These are phyloP conservation scores for Ophiobolus disseminans DNA, from an alignment of 2,329 filamentous ascomycete species.

Conservation along the genomic window DNA sequence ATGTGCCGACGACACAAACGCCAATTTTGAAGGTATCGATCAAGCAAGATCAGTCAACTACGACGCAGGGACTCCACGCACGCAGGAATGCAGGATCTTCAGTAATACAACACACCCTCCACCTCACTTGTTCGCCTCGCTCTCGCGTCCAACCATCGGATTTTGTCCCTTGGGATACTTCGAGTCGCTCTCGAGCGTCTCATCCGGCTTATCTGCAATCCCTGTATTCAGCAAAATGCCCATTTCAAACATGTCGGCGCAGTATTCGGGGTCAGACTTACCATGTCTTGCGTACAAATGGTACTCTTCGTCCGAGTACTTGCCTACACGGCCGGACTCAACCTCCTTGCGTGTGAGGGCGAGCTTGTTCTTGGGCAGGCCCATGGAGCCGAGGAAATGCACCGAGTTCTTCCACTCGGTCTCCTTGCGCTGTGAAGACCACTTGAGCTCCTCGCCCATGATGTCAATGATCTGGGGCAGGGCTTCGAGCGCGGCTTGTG, in stretches of 20 bases:
- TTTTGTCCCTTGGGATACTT: slow-evolving; percentile 55
- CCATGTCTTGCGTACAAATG: slow-evolving; percentile 58
- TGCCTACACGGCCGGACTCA: slow-evolving; percentile 58
- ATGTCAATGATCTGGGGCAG: slow-evolving; percentile 86
- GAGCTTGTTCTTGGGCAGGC: slow-evolving; percentile 64
- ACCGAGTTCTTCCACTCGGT: slow-evolving; percentile 79
- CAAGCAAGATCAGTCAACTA: too few relatives aligned
- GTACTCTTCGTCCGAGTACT: slow-evolving; percentile 57
- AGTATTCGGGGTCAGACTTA: slow-evolving; percentile 41
- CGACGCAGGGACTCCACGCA: too few relatives aligned
- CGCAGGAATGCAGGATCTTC: too few relatives aligned
- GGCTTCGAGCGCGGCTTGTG: slow-evolving; percentile 86
- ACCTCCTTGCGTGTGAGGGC: slow-evolving; percentile 64
- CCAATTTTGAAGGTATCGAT: too few relatives aligned
- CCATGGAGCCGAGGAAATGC: slow-evolving; percentile 67
- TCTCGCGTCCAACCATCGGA: slow-evolving; percentile 53
- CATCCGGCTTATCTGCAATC: slow-evolving; percentile 59
- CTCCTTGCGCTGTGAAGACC: slow-evolving; percentile 76
- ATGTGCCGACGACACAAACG: too few relatives aligned
- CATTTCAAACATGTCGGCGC: slow-evolving; percentile 29
- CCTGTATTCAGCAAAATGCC: slow-evolving; percentile 30
- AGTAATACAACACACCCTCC: too few relatives aligned
- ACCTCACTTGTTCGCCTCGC: slow-evolving; percentile 58
- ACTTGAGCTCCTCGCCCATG: slow-evolving; percentile 83
- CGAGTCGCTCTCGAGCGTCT: slow-evolving; percentile 60